phyloP scores from a whole-genome alignment of 805 yeast species.

The Cyberlindnera suaveolens region DNA sequence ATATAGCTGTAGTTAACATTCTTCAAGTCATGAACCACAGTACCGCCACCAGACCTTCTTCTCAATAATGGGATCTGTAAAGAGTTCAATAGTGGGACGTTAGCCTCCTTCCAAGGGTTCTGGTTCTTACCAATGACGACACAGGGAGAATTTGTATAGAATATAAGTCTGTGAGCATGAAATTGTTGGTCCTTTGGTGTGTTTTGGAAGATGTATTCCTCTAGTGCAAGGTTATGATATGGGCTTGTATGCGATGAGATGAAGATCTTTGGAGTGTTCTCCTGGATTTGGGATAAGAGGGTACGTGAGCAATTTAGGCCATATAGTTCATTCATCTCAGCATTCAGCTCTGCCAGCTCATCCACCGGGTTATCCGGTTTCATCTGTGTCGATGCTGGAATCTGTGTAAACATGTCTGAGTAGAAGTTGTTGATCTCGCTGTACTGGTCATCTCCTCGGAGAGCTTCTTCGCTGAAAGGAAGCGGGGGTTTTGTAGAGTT shows the following conservation, averaged over 20 bases:
- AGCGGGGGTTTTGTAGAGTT: background rate
- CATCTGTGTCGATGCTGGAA: background rate
- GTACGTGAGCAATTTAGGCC: conserved; percentile 13
- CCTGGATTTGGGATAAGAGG: conserved; percentile 19
- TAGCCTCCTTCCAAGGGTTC: conserved; percentile 86
- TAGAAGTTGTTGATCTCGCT: conserved; percentile 30
- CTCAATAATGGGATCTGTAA: conserved; percentile 63
- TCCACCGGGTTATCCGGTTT: conserved; percentile 3
- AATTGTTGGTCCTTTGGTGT: conserved; percentile 37
- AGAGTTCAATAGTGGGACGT: conserved; percentile 45
- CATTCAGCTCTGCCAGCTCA: conserved; percentile 30
- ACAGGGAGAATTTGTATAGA: conserved; percentile 76
- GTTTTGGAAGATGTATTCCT: conserved; percentile 63
- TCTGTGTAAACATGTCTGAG: conserved; percentile 27
- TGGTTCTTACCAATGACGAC: conserved; percentile 96
- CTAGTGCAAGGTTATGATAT: conserved; percentile 70
- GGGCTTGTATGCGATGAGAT: conserved; percentile 62
- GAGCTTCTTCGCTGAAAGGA: conserved; percentile 5
- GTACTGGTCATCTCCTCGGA: conserved; percentile 20
- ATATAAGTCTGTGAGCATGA: conserved; percentile 46
- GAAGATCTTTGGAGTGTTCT: conserved; percentile 43
- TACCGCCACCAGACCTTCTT: conserved; percentile 90
- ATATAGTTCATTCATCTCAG: conserved; percentile 26
- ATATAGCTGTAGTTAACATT: conserved; percentile 83
- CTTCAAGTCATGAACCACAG: conserved; percentile 91